Evolutionary conservation across 345 rosid species (phyloP).

Genomic region (Salix caprea): DNA sequence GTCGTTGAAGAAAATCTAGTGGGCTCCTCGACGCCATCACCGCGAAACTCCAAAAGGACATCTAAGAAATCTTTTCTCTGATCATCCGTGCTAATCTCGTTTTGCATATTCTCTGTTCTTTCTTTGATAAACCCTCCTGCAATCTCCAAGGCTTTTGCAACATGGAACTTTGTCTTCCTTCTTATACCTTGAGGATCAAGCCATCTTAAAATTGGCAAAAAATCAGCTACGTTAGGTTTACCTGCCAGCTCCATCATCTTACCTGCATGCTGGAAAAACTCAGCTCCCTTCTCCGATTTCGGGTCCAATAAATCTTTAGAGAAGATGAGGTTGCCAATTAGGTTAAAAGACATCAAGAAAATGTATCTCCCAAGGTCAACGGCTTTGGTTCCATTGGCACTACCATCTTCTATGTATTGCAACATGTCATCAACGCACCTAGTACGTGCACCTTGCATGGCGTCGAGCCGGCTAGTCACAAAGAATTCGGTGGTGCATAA

Average conservation of each 20-base stretch:
- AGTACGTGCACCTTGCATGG: constrained; percentile 39
- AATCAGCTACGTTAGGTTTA: constrained; percentile 74
- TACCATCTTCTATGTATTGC: constrained; percentile 37
- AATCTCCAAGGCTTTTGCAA: constrained; percentile 54
- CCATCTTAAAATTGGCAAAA: constrained; percentile 52
- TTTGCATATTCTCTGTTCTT: constrained; percentile 34
- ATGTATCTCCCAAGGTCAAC: constrained; percentile 58
- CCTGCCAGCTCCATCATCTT: constrained; percentile 80
- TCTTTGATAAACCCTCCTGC: constrained; percentile 56
- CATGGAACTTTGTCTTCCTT: constrained; percentile 57
- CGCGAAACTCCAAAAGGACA: constrained; percentile 73
- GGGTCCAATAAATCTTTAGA: constrained; percentile 65
- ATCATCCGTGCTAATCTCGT: background rate
- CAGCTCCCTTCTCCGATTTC: constrained; percentile 50
- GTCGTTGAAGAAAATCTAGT: constrained; percentile 47
- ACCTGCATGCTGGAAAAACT: constrained; percentile 58
- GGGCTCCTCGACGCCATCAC: constrained; percentile 47
- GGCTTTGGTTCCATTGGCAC: constrained; percentile 36
- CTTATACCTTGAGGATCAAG: constrained; percentile 77
- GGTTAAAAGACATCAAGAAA: constrained; percentile 68
- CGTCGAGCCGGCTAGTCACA: constrained; percentile 53
- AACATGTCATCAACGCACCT: constrained; percentile 55
- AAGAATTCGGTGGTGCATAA: constrained; percentile 65
- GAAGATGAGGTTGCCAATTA: constrained; percentile 63
- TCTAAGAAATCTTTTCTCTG: constrained; percentile 61